Percentiles rank a stretch among this genome's conserved stretches.
These are phyloP conservation scores for Amauroascus verrucosus DNA, from an alignment of 2,329 filamentous ascomycete species.

Conservation along the genomic window DNA sequence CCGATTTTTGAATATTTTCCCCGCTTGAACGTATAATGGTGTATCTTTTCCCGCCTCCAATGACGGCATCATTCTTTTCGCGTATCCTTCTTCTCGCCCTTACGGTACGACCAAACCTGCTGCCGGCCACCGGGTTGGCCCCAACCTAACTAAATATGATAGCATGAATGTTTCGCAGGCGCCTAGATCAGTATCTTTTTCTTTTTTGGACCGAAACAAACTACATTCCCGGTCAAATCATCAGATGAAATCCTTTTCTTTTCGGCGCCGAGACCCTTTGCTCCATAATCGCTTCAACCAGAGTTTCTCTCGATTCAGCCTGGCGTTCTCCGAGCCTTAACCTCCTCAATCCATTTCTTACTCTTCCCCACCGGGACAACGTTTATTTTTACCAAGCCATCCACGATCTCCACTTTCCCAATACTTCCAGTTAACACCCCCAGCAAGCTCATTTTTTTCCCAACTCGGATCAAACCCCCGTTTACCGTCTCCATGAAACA, in stretches of 20 bases:
- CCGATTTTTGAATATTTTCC: not conserved
- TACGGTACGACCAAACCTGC: not conserved
- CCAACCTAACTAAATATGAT: not conserved
- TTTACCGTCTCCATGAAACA: slow-evolving; percentile 77
- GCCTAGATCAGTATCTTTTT: not conserved
- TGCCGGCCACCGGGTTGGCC: not conserved
- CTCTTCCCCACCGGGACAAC: slow-evolving; percentile 65
- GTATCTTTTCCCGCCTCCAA: not conserved
- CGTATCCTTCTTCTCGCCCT: not conserved
- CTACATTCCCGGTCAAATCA: not conserved
- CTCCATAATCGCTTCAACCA: not conserved
- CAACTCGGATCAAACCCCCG: slow-evolving; percentile 78
- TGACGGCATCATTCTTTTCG: not conserved
- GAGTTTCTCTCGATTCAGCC: not conserved
- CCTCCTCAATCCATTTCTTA: slow-evolving; percentile 68
- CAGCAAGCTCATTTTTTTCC: slow-evolving; percentile 68
- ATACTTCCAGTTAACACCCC: slow-evolving; percentile 53
- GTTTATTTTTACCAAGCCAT: slow-evolving; percentile 72
- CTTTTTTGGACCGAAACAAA: not conserved
- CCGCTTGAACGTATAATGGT: not conserved
- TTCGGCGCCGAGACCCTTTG: no score
- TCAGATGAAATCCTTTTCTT: no score
- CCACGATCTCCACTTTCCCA: slow-evolving; percentile 76
- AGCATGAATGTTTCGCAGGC: not conserved
- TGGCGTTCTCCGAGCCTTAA: slow-evolving; percentile 59